Base-by-base conservation (phyloP, 2,329 filamentous ascomycete genomes). In the Purpureocillium takamizusanense region DNA sequence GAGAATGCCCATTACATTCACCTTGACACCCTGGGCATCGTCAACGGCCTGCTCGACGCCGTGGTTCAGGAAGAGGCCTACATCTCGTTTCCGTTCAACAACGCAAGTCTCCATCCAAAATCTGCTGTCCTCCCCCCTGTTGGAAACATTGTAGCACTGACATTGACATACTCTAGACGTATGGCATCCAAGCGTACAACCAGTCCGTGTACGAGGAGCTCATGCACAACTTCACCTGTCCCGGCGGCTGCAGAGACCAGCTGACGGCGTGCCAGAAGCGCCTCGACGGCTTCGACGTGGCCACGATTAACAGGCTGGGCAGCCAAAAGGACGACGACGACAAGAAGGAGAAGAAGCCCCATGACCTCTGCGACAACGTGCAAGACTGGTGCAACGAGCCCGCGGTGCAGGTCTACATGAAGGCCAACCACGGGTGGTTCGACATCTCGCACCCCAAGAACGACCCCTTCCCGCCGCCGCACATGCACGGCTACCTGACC, bases 11-110 rank as follows among this genome's bases (percentile, higher is more conserved):
- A 76, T 4, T 58, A 66, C 2, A 42, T 76, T 3, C 56, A 72
- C 4, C 63, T 87, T 7, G 65, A 67, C 14, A 76, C 80, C 0
- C 60, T 87, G 1, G 81, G 81, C 27, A 81, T 87, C 43, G 65
- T 85, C 42, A 85, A 86, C 55, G 83, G 81, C 11, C 73, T 78
- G 43, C 62, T 86, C 16, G 83, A 87, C 51, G 65, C 73, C 39
- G 51, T 77, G 4, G 64, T 79, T 2, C 79, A 86, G 55, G 66
- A 66, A 13, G 68, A 72, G 12, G 72, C 62, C 44, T 78, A 73
- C 46, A 68, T 76, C 2, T 51, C 58, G 11, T 79, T 79, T 53
- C 72, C 73, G 1, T 67, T 70, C 43, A 76, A 78, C 53, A 83
- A 83, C 52, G 76, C 77, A 37, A 46, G 46, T 46, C 1, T 37